Conservation (phyloP, 257 asterid genomes). For the Solanum medicagineum region DNA sequence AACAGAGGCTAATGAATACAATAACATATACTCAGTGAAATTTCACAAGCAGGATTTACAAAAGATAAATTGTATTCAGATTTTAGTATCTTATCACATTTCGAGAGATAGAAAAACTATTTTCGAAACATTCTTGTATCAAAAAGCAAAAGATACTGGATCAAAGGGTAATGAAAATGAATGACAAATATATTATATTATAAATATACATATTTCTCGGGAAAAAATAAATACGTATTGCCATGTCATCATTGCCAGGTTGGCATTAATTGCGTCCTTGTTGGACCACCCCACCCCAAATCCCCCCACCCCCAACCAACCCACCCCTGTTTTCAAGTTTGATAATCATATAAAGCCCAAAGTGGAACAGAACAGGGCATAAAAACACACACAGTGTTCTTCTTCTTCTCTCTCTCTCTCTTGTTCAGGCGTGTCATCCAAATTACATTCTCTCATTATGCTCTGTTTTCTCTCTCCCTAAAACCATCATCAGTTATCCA, state of each 20-base stretch:
- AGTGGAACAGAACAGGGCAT: not conserved
- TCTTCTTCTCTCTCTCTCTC: not conserved
- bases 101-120: no score
- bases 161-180: no score
- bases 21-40: no score
- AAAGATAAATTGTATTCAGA: no score
- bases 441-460: slow-evolving; percentile 9
- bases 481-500: slow-evolving; percentile 21
- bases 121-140: no score
- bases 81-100: no score
- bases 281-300: not conserved
- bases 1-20: no score
- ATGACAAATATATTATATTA: no score
- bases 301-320: not conserved
- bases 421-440: slow-evolving; percentile 21
- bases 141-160: no score
- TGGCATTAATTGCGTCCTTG: not conserved
- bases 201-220: not conserved
- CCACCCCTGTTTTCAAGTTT: not conserved
- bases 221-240: not conserved
- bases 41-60: accelerated
- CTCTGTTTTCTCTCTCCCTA: slow-evolving; percentile 4
- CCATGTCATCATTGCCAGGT: slow-evolving; percentile 8
- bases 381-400: not conserved
- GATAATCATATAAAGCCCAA: slow-evolving; percentile 1